Evolutionary conservation across 1,139 yeast species (phyloP).

Genomic region (Candida glucosophila): DNA sequence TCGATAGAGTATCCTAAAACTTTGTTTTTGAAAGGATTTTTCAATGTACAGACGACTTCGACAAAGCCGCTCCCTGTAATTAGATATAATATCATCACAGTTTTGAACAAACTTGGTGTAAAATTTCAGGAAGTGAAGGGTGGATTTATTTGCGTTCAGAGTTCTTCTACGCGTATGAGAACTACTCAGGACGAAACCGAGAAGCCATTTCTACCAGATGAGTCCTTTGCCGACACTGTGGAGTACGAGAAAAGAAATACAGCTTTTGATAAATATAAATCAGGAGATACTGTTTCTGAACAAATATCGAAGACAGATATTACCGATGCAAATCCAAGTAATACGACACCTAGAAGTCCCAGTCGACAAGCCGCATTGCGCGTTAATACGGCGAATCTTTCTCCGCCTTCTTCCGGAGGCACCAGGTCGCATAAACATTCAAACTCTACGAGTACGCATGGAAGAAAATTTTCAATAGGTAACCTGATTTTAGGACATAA

Average conservation of each 20-base stretch:
- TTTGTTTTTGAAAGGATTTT: slow-evolving; percentile 85
- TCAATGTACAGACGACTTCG: slow-evolving; percentile 92
- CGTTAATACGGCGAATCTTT: slow-evolving; percentile 20
- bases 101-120: slow-evolving; percentile 69
- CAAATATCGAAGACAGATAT: too few species aligned
- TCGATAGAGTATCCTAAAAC: slow-evolving; percentile 92
- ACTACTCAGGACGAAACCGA: slow-evolving; percentile 14
- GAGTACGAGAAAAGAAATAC: slow-evolving; percentile 30
- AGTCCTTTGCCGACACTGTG: too few species aligned
- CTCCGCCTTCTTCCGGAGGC: slow-evolving; percentile 13
- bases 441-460: slow-evolving; percentile 27
- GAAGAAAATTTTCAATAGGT: slow-evolving; percentile 59
- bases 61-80: slow-evolving; percentile 87
- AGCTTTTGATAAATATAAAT: slow-evolving; percentile 37
- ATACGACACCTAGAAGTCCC: slow-evolving; percentile 6
- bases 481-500: slow-evolving; percentile 41
- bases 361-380: slow-evolving; percentile 35
- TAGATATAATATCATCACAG: slow-evolving; percentile 75
- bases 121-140: slow-evolving; percentile 87
- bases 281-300: slow-evolving; percentile 3
- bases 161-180: slow-evolving; percentile 33
- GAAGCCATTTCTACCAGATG: too few species aligned
- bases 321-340: slow-evolving; percentile 5
- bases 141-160: slow-evolving; percentile 81
- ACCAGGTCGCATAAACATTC: slow-evolving; percentile 16